A percentile compares a stretch with the other conserved stretches of the same genome.
Evolutionary conservation across 2,329 filamentous ascomycete species (phyloP).

Genomic region (Colletotrichum melonis): DNA sequence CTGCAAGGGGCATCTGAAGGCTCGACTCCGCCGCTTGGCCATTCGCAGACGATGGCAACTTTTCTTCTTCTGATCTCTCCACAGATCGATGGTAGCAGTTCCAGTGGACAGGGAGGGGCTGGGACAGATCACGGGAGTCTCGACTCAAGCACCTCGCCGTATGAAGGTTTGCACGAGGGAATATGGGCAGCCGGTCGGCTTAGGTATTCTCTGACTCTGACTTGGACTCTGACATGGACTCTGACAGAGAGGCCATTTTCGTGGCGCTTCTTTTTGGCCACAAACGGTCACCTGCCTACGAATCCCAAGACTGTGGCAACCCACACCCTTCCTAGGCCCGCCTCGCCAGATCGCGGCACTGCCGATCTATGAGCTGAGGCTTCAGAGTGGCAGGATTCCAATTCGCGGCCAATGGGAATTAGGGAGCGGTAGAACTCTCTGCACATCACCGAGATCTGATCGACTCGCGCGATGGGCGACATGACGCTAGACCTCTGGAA

Average conservation of each 20-base stretch:
- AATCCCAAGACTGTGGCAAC: slow-evolving; percentile 21
- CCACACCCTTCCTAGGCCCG: slow-evolving; percentile 1
- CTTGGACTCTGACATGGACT: background rate
- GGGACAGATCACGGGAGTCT: slow-evolving; percentile 25
- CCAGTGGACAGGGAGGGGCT: slow-evolving; percentile 29
- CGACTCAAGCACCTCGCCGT: slow-evolving; percentile 10
- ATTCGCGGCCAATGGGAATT: slow-evolving; percentile 1
- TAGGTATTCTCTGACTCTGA: background rate
- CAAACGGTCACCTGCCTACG: background rate
- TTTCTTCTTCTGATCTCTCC: slow-evolving; percentile 34
- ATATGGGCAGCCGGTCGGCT: background rate
- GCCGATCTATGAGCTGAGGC: slow-evolving; percentile 18
- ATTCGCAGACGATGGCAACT: slow-evolving; percentile 2
- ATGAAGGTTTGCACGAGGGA: background rate
- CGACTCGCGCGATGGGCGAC: background rate
- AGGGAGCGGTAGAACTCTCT: background rate
- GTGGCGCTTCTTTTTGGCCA: background rate
- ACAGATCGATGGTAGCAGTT: slow-evolving; percentile 34
- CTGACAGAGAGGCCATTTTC: background rate
- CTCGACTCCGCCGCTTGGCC: slow-evolving; percentile 16
- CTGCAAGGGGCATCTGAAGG: slow-evolving; percentile 26
- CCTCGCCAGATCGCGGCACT: slow-evolving; percentile 27
- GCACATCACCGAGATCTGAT: slow-evolving; percentile 23
- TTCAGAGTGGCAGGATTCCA: slow-evolving; percentile 7
- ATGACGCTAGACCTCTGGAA: background rate